Conservation (phyloP, 129 eudicot genomes). For the Chrysanthemum lavandulifolium region DNA sequence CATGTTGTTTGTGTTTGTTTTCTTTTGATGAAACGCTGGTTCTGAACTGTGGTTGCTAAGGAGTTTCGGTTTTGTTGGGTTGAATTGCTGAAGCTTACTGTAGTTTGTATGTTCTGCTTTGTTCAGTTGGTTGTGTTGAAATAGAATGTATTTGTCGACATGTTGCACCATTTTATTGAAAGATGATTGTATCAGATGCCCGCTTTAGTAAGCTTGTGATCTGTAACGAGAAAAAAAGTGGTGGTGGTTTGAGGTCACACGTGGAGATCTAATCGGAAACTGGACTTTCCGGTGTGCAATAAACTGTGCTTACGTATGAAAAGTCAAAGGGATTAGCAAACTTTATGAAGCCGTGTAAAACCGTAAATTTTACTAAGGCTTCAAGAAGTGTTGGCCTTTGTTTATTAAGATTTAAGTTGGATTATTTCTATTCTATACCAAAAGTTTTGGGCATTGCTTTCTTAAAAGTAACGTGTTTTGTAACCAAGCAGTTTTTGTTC, state of each 20-base stretch:
- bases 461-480: background rate
- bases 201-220: slow-evolving; percentile 15
- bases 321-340: slow-evolving; percentile 20
- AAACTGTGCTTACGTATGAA: slow-evolving; percentile 4
- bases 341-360: slow-evolving; percentile 15
- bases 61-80: slow-evolving; percentile 33
- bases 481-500: slow-evolving; percentile 1
- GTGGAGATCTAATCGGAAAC: slow-evolving; percentile 1
- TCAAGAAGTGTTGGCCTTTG: too few relatives aligned
- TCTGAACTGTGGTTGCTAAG: slow-evolving; percentile 43
- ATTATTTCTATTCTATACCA: background rate
- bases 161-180: slow-evolving; percentile 21
- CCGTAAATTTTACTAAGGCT: background rate
- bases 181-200: slow-evolving; percentile 20
- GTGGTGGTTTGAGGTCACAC: slow-evolving; percentile 14
- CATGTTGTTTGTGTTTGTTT: slow-evolving; percentile 21
- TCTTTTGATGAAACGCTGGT: slow-evolving; percentile 41
- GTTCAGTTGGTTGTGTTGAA: slow-evolving; percentile 42
- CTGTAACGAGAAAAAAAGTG: slow-evolving; percentile 12
- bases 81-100: slow-evolving; percentile 40
- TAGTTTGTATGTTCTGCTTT: slow-evolving; percentile 33
- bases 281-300: slow-evolving; percentile 9
- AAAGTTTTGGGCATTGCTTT: slow-evolving; percentile 2
- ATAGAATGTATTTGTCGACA: slow-evolving; percentile 4
- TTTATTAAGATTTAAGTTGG: too few relatives aligned